A percentile compares a stretch with the other conserved stretches of the same genome.
phyloP scores from a whole-genome alignment of 2,329 filamentous ascomycete genomes.

The Aspergillus melleus region DNA sequence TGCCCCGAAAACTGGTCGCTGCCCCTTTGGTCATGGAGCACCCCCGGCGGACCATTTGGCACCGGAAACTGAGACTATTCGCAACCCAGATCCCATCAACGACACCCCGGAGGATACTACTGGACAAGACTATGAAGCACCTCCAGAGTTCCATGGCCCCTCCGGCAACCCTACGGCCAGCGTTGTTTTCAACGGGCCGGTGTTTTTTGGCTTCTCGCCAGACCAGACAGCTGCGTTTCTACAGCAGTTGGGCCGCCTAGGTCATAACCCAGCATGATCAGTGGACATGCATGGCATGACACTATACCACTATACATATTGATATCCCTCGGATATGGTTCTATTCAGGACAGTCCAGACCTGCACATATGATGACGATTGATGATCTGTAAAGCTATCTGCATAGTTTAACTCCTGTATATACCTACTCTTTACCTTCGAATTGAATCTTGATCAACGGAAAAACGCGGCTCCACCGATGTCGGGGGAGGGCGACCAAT shows the following conservation, averaged over 20 bases:
- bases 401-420: no score
- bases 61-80: slow-evolving; percentile 16
- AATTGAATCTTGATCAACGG: background rate
- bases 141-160: slow-evolving; percentile 4
- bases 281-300: background rate
- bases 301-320: background rate
- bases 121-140: slow-evolving; percentile 3
- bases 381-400: background rate
- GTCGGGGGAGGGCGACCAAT: background rate
- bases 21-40: slow-evolving; percentile 36
- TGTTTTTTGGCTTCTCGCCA: slow-evolving; percentile 87
- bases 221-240: slow-evolving; percentile 78
- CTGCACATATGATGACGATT: background rate
- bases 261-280: slow-evolving; percentile 9
- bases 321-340: background rate
- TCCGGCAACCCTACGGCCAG: slow-evolving; percentile 50
- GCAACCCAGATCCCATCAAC: slow-evolving; percentile 14
- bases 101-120: slow-evolving; percentile 9
- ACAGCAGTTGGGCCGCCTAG: slow-evolving; percentile 51
- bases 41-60: slow-evolving; percentile 15
- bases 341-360: background rate
- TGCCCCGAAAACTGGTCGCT: slow-evolving; percentile 28
- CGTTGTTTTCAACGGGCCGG: slow-evolving; percentile 88
- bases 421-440: background rate
- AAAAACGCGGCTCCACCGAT: background rate